Percentiles rank a stretch among this genome's conserved stretches.
phyloP scores from a whole-genome alignment of 768 basidiomycete species.

The Hebeloma cylindrosporum region DNA sequence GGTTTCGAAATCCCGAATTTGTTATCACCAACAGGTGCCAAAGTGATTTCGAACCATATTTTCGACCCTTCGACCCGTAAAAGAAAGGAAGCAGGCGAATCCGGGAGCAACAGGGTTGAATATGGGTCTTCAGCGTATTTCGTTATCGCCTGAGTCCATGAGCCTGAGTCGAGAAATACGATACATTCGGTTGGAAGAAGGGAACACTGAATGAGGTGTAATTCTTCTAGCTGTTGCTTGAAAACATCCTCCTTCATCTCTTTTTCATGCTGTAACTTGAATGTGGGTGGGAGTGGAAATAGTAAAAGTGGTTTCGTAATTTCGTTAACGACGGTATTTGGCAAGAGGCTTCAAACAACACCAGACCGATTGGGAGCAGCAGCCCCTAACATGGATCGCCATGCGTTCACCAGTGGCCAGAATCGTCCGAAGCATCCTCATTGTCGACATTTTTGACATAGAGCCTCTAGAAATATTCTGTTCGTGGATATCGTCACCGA shows the following conservation, averaged over 20 bases:
- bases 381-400: too few relatives aligned
- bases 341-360: too few relatives aligned
- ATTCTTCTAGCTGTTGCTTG: slow-evolving; percentile 41
- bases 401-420: too few relatives aligned
- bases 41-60: slow-evolving; percentile 38
- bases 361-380: too few relatives aligned
- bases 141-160: slow-evolving; percentile 26
- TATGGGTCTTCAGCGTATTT: slow-evolving; percentile 11
- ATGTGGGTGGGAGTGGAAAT: too few relatives aligned
- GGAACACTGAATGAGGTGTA: slow-evolving; percentile 60
- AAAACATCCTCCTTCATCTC: neutral
- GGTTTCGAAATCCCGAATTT: neutral
- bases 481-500: too few relatives aligned
- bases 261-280: too few relatives aligned
- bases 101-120: neutral
- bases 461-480: too few relatives aligned
- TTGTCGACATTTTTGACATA: too few relatives aligned
- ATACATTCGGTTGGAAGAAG: slow-evolving; percentile 61
- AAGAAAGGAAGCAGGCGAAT: slow-evolving; percentile 25
- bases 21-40: slow-evolving; percentile 10
- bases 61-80: slow-evolving; percentile 29
- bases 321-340: too few relatives aligned
- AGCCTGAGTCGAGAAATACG: slow-evolving; percentile 37
- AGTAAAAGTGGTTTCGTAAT: too few relatives aligned
- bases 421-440: too few relatives aligned